Conservation (phyloP, 2,329 filamentous ascomycete species). For the Scedosporium boydii region DNA sequence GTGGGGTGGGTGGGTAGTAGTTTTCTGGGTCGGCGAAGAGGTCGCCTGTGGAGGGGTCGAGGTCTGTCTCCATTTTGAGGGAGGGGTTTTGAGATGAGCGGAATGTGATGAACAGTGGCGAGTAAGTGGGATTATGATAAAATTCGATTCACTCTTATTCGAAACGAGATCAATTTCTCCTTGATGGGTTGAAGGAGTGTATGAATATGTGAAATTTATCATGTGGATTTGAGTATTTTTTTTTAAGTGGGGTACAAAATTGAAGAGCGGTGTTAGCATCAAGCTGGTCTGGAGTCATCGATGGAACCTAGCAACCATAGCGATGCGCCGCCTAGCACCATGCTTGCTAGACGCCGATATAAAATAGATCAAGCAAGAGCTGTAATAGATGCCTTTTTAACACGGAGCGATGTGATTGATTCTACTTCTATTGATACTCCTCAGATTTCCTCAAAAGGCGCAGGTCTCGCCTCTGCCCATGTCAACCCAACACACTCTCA, state of each 20-base stretch:
- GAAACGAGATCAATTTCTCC: no score
- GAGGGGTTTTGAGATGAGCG: background rate
- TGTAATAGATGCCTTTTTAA: no score
- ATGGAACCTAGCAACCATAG: no score
- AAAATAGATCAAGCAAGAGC: no score
- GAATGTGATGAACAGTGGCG: background rate
- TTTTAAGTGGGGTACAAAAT: background rate
- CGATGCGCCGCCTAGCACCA: no score
- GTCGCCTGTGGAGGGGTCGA: slow-evolving; percentile 23
- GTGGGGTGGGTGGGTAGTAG: slow-evolving; percentile 69
- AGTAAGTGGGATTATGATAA: background rate
- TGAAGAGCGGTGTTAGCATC: no score
- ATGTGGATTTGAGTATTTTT: background rate
- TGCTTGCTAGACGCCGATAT: no score
- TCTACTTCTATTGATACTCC: no score
- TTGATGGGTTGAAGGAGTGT: background rate
- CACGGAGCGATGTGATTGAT: no score
- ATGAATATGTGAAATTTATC: background rate
- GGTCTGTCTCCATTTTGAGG: slow-evolving; percentile 23
- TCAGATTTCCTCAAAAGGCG: background rate
- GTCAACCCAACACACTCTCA: background rate
- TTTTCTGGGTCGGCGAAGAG: slow-evolving; percentile 76
- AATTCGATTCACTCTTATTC: no score
- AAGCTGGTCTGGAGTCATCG: no score
- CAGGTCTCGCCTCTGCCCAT: background rate